Evolutionary conservation across 2,329 filamentous ascomycete genomes (phyloP).

Genomic region (Fusarium sp.): DNA sequence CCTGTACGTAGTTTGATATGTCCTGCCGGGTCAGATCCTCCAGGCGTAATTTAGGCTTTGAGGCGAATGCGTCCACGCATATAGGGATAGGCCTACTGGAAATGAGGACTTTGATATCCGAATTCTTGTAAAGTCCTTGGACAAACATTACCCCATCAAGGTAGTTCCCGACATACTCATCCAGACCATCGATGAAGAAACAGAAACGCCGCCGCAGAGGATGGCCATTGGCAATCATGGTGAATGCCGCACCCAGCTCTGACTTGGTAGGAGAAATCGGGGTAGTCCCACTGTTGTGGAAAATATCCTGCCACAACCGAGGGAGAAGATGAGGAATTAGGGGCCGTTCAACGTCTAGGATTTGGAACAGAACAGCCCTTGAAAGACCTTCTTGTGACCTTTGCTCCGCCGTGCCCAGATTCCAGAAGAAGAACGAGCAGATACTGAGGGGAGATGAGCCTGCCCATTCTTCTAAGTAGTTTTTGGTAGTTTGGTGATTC

Average conservation of each 20-base stretch:
- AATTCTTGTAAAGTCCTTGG: no score
- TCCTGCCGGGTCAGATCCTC: no score
- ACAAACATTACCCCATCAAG: no score
- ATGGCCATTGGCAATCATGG: no score
- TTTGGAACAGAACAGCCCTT: background rate
- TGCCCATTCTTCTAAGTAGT: rapidly evolving
- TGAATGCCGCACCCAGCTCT: rapidly evolving
- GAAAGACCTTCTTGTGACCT: rapidly evolving
- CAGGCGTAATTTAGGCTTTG: rapidly evolving
- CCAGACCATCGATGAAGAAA: background rate
- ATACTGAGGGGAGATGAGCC: background rate
- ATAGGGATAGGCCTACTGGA: no score
- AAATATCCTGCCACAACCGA: no score
- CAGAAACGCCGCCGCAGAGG: no score
- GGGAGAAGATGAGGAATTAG: background rate
- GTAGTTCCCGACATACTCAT: background rate
- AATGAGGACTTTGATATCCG: background rate
- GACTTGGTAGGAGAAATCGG: no score
- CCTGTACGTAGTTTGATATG: no score
- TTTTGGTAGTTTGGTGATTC: rapidly evolving
- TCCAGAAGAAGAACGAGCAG: background rate
- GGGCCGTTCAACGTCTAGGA: background rate
- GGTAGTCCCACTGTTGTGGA: no score
- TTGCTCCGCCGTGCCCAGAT: rapidly evolving
- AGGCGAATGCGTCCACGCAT: background rate